Evolutionary conservation across 2,329 filamentous ascomycete species (phyloP).

Genomic region (Arachnomyces sp.): DNA sequence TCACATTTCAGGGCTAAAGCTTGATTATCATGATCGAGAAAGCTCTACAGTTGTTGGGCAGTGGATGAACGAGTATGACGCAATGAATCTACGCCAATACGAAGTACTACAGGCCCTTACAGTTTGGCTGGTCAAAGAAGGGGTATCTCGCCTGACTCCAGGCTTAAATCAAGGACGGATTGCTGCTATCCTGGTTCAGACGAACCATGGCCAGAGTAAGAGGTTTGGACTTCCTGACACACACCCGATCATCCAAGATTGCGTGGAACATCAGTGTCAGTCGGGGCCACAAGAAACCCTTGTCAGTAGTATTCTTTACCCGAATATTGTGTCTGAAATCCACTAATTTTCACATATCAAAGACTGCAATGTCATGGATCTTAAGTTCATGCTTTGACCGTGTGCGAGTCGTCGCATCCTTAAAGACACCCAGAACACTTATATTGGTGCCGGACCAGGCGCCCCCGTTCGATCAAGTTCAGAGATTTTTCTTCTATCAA

Average conservation of each 20-base stretch:
- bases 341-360: not conserved
- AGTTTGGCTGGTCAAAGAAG: slow-evolving; percentile 2
- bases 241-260: not conserved
- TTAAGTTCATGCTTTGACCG: slow-evolving; percentile 5
- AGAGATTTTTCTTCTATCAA: slow-evolving; percentile 1
- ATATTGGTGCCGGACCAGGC: not conserved
- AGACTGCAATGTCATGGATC: slow-evolving; percentile 5
- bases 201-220: not conserved
- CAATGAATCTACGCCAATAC: not conserved
- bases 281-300: not conserved
- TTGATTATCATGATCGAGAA: slow-evolving; percentile 5
- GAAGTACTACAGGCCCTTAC: slow-evolving; percentile 1
- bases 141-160: not conserved
- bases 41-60: slow-evolving; percentile 5
- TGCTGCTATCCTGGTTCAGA: slow-evolving; percentile 3
- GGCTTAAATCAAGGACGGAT: slow-evolving; percentile 1
- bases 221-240: not conserved
- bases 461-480: slow-evolving; percentile 2
- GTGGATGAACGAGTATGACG: slow-evolving; percentile 6
- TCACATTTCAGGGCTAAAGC: slow-evolving; percentile 5
- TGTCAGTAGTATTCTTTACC: not conserved
- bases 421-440: no score
- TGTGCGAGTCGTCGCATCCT: slow-evolving; percentile 2
- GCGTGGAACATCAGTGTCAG: slow-evolving; percentile 4
- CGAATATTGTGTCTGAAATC: not conserved